phyloP scores from a whole-genome alignment of 192 early-diverging fungal genomes.

The Backusella psychrophila region DNA sequence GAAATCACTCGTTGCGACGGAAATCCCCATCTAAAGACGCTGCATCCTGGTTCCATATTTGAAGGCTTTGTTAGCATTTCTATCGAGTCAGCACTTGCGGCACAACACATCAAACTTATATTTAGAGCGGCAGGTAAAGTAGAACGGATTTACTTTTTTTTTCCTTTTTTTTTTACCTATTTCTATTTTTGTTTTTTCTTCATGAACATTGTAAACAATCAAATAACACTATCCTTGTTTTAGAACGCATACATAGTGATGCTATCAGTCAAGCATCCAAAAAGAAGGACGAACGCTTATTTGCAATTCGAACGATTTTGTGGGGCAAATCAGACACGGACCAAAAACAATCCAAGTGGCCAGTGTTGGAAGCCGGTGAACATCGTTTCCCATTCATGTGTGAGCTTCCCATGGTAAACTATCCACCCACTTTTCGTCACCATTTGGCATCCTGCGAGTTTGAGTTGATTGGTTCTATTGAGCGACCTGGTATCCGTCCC shows the following conservation, averaged over 20 bases:
- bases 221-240: neutral
- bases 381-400: conserved; percentile 30
- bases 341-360: conserved; percentile 4
- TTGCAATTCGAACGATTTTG: conserved; percentile 25
- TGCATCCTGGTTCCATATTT: conserved; percentile 20
- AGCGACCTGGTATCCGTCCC: conserved; percentile 17
- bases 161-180: neutral
- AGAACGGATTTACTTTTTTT: neutral
- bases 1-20: neutral
- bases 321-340: conserved; percentile 20
- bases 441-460: conserved; percentile 9
- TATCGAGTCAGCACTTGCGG: conserved; percentile 9
- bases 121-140: conserved; percentile 26
- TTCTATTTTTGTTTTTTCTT: neutral
- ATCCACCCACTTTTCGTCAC: conserved; percentile 21
- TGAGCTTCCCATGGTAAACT: conserved; percentile 35
- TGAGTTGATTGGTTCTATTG: conserved; percentile 6
- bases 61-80: conserved; percentile 16
- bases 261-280: conserved; percentile 6
- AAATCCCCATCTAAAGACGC: neutral
- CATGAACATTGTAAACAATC: neutral
- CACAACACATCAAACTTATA: conserved; percentile 27
- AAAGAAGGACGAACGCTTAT: conserved; percentile 7
- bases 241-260: conserved; percentile 19
- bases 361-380: conserved; percentile 21